Percentiles rank a stretch among this genome's conserved stretches.
Conservation (phyloP, 108 stramenopile species). For the Mediolabrus comicus region DNA sequence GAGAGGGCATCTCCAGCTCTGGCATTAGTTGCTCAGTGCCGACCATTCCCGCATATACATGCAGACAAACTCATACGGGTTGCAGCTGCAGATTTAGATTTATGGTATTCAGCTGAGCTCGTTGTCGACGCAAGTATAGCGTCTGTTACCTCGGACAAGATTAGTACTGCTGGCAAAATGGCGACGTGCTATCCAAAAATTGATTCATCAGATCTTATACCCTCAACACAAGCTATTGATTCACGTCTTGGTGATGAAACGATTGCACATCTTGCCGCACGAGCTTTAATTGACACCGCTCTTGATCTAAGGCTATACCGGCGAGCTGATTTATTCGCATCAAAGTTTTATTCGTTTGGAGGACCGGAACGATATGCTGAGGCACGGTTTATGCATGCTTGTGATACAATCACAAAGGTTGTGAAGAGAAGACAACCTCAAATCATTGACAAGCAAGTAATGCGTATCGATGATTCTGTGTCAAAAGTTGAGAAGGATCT, state of each 20-base stretch:
- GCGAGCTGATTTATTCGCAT: constrained; percentile 63
- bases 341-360: constrained; percentile 54
- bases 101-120: constrained; percentile 67
- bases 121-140: constrained; percentile 50
- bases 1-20: constrained; percentile 48
- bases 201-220: not conserved
- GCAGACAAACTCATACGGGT: constrained; percentile 41
- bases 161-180: not conserved
- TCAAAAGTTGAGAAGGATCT: constrained; percentile 32
- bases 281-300: constrained; percentile 61
- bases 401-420: constrained; percentile 69
- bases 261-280: constrained; percentile 38
- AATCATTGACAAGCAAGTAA: constrained; percentile 71
- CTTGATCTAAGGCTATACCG: constrained; percentile 60
- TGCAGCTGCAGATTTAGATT: constrained; percentile 50
- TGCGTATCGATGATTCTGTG: constrained; percentile 63
- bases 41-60: constrained; percentile 50
- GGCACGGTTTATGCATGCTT: constrained; percentile 71
- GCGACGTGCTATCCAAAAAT: not conserved
- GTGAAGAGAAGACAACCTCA: constrained; percentile 49
- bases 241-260: constrained; percentile 17
- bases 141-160: constrained; percentile 3
- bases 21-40: constrained; percentile 54
- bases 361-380: constrained; percentile 65
- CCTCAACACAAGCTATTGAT: not conserved